These are phyloP conservation scores for Leptoxyphium fumago DNA, from an alignment of 2,329 filamentous ascomycete species.

Conservation along the genomic window DNA sequence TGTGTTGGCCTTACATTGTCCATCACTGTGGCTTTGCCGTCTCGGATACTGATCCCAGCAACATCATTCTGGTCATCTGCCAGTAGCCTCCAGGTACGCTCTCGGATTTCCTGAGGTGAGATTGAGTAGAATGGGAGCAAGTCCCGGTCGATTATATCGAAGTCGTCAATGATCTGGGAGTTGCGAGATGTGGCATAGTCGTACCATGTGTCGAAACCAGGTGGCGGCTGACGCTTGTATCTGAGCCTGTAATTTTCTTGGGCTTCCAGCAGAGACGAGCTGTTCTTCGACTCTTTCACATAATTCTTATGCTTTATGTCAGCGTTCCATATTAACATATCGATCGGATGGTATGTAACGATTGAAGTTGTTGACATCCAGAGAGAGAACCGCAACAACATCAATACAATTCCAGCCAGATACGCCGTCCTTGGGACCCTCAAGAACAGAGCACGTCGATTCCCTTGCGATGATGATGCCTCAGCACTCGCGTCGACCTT, in stretches of 20 bases:
- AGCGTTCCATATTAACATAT: slow-evolving; percentile 38
- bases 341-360: slow-evolving; percentile 38
- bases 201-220: slow-evolving; percentile 47
- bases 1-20: slow-evolving; percentile 40
- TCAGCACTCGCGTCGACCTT: slow-evolving; percentile 9
- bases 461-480: neutral
- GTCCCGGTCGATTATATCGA: slow-evolving; percentile 43
- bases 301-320: slow-evolving; percentile 35
- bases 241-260: slow-evolving; percentile 36
- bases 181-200: slow-evolving; percentile 37
- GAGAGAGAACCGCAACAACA: slow-evolving; percentile 28
- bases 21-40: slow-evolving; percentile 35
- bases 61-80: slow-evolving; percentile 41
- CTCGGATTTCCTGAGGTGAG: slow-evolving; percentile 34
- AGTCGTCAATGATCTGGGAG: slow-evolving; percentile 44
- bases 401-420: slow-evolving; percentile 24
- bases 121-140: slow-evolving; percentile 41
- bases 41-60: slow-evolving; percentile 40
- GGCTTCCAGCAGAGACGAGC: slow-evolving; percentile 34
- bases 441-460: slow-evolving; percentile 2
- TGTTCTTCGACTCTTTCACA: slow-evolving; percentile 31
- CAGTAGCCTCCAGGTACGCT: slow-evolving; percentile 37
- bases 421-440: slow-evolving; percentile 19
- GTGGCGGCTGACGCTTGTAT: slow-evolving; percentile 41
- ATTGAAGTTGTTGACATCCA: slow-evolving; percentile 26